phyloP scores from a whole-genome alignment of 306 rosid genomes.

The Trifolium pratense region DNA sequence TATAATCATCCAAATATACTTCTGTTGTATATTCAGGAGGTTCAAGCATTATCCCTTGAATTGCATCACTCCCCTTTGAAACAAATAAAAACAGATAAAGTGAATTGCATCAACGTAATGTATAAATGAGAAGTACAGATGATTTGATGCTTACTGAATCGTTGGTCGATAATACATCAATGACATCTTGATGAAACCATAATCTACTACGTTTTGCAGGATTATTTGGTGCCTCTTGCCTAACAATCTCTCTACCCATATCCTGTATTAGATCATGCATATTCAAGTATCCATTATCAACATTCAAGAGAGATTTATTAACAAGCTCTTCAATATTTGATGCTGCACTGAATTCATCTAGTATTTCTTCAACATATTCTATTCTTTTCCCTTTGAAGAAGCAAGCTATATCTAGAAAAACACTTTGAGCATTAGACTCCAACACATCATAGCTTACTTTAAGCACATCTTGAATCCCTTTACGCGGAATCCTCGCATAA shows the following conservation, averaged over 20 bases:
- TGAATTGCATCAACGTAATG: neutral
- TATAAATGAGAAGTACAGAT: neutral
- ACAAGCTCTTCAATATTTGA: neutral
- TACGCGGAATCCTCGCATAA: neutral
- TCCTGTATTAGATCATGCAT: neutral
- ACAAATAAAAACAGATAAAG: neutral
- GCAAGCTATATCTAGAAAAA: constrained; percentile 36
- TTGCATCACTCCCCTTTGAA: constrained; percentile 18
- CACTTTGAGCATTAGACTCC: neutral
- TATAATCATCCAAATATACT: neutral
- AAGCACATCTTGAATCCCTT: constrained; percentile 6
- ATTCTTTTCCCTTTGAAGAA: constrained; percentile 36
- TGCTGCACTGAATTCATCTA: neutral
- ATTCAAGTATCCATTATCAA: neutral
- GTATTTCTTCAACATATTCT: constrained; percentile 15
- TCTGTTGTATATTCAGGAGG: neutral
- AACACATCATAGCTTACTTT: constrained; percentile 18
- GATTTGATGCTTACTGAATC: constrained; percentile 14
- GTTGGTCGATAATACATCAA: neutral
- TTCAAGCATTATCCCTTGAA: constrained; percentile 38
- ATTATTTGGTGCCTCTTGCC: neutral
- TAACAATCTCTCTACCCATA: constrained; percentile 35
- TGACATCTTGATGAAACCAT: constrained; percentile 23
- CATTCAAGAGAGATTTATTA: constrained; percentile 2
- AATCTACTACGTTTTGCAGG: constrained; percentile 30